Evolutionary conservation across 2,329 filamentous ascomycete species (phyloP).

Genomic region (Periconia sp.): DNA sequence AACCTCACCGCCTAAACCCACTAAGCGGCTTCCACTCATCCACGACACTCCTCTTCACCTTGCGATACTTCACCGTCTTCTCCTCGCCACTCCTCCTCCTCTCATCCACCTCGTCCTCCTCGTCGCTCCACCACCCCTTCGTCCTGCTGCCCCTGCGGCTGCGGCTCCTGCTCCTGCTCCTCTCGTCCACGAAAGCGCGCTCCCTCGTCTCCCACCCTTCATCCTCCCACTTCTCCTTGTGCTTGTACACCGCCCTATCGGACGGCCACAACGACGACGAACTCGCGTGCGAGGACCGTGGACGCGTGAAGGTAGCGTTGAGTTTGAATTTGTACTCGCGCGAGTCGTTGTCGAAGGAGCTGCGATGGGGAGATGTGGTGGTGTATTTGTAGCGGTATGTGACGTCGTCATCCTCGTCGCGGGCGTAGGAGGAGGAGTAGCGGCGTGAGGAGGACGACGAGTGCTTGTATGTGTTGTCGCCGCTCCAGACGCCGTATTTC

Average conservation of each 20-base stretch:
- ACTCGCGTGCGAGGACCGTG: conserved; percentile 12
- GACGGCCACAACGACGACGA: conserved; percentile 6
- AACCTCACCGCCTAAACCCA: conserved; percentile 9
- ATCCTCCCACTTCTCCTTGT: conserved; percentile 28
- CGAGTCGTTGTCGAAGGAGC: conserved; percentile 1
- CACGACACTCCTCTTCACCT: conserved; percentile 31
- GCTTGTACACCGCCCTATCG: conserved; percentile 21
- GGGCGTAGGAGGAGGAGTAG: conserved; percentile 11
- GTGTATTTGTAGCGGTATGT: conserved; percentile 16
- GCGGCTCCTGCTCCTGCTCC: too few relatives aligned
- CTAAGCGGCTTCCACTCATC: conserved; percentile 35
- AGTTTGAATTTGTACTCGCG: conserved; percentile 22
- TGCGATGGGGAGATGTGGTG: not conserved
- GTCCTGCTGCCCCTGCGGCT: conserved; percentile 17
- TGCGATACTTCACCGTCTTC: conserved; percentile 23
- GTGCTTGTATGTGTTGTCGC: conserved; percentile 1
- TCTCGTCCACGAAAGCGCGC: too few relatives aligned
- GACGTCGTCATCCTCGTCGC: conserved; percentile 13
- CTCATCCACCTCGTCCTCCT: conserved; percentile 20
- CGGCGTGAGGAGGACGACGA: too few relatives aligned
- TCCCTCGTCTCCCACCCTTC: conserved; percentile 29
- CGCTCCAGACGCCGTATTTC: conserved; percentile 35
- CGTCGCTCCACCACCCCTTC: conserved; percentile 11
- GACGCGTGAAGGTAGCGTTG: conserved; percentile 21
- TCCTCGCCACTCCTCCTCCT: conserved; percentile 16